Conservation (phyloP, 441 rosid species). For the Sinapis alba region DNA sequence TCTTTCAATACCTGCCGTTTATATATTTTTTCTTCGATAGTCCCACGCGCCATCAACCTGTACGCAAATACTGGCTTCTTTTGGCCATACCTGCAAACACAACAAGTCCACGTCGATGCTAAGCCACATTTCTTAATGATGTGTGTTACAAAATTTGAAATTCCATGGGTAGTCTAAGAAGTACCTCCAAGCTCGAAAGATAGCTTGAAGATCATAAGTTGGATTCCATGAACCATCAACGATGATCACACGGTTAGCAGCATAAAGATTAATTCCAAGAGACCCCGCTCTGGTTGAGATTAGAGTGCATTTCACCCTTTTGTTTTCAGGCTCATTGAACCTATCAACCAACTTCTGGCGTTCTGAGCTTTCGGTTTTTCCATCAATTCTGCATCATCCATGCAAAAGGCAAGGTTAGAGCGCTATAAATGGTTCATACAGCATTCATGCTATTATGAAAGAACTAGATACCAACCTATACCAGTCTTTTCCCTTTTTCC, state of each 20-base stretch:
- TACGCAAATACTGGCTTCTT: constrained; percentile 97
- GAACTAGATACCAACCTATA: constrained; percentile 71
- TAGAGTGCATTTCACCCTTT: constrained; percentile 90
- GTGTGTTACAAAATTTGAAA: not conserved
- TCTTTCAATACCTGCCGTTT: constrained; percentile 88
- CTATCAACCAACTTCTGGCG: constrained; percentile 94
- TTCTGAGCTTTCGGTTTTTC: constrained; percentile 96
- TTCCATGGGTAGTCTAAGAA: constrained; percentile 20
- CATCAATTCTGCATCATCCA: constrained; percentile 77
- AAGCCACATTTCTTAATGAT: constrained; percentile 1
- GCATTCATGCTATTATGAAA: not conserved
- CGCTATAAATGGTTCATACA: constrained; percentile 12
- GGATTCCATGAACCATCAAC: constrained; percentile 99
- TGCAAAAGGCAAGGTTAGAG: constrained; percentile 29
- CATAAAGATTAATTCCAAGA: constrained; percentile 94
- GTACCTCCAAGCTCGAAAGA: constrained; percentile 99
- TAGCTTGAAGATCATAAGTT: constrained; percentile 98
- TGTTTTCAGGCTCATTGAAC: constrained; percentile 86
- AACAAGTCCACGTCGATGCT: constrained; percentile 15
- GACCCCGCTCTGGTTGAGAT: constrained; percentile 99
- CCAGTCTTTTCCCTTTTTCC: constrained; percentile 99
- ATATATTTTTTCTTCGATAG: constrained; percentile 98
- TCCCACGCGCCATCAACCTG: constrained; percentile 95
- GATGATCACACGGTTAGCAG: constrained; percentile 98
- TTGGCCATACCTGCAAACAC: constrained; percentile 86